Percentiles rank a stretch among this genome's conserved stretches.
phyloP scores from a whole-genome alignment of 2,329 filamentous ascomycete genomes.

The Pyrenophora teres region DNA sequence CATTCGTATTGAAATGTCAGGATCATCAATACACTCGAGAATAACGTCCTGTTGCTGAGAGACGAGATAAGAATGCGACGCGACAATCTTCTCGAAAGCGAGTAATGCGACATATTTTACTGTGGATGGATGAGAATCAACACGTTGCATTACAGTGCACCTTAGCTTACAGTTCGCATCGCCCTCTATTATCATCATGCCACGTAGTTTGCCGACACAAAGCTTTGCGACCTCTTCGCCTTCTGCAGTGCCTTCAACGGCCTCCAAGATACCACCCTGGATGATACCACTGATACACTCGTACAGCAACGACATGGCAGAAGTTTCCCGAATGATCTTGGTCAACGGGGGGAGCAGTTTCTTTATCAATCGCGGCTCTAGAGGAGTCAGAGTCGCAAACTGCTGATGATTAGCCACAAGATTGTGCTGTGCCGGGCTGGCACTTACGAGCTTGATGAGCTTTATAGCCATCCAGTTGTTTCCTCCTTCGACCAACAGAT shows the following conservation, averaged over 20 bases:
- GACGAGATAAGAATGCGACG: slow-evolving; percentile 85
- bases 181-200: slow-evolving; percentile 91
- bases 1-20: slow-evolving; percentile 93
- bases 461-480: slow-evolving; percentile 99
- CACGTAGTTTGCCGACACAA: slow-evolving; percentile 89
- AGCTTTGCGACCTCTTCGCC: slow-evolving; percentile 90
- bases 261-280: slow-evolving; percentile 89
- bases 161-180: slow-evolving; percentile 80
- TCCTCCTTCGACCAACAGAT: slow-evolving; percentile 84
- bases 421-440: neutral
- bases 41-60: slow-evolving; percentile 95
- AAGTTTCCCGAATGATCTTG: slow-evolving; percentile 89
- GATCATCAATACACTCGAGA: slow-evolving; percentile 91
- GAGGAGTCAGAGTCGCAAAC: slow-evolving; percentile 92
- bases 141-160: slow-evolving; percentile 13
- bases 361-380: slow-evolving; percentile 88
- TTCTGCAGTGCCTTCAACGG: slow-evolving; percentile 76
- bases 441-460: slow-evolving; percentile 85
- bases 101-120: slow-evolving; percentile 97
- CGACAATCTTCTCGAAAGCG: slow-evolving; percentile 92
- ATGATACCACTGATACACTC: slow-evolving; percentile 99
- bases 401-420: slow-evolving; percentile 45
- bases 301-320: slow-evolving; percentile 96
- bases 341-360: slow-evolving; percentile 91
- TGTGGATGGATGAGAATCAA: slow-evolving; percentile 45